Evolutionary conservation across 352 stramenopile genomes (phyloP).

Genomic region (Phytophthora sp.): DNA sequence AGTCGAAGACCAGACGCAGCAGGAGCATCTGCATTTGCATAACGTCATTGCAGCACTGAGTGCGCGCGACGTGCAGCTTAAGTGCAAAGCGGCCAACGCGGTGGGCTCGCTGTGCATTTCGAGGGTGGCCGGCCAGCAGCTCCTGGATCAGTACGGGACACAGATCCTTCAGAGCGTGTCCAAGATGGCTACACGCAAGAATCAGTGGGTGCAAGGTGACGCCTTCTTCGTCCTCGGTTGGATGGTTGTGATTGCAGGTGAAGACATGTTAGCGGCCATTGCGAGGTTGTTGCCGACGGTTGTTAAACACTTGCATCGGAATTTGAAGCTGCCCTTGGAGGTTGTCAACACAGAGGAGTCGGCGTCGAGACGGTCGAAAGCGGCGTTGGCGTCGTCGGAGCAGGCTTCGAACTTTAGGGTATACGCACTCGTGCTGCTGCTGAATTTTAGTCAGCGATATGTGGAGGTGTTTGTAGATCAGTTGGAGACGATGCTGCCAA

Average conservation of each 20-base stretch:
- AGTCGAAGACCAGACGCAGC: neutral
- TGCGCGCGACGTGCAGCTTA: conserved; percentile 72
- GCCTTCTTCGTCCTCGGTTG: conserved; percentile 79
- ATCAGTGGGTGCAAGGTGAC: conserved; percentile 79
- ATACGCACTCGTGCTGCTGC: conserved; percentile 74
- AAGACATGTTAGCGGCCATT: conserved; percentile 45
- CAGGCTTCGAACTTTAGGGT: conserved; percentile 71
- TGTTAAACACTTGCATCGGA: conserved; percentile 51
- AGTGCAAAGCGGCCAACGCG: conserved; percentile 81
- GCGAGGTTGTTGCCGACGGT: conserved; percentile 52
- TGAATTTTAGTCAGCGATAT: conserved; percentile 77
- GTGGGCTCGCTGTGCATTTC: conserved; percentile 79
- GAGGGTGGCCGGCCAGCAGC: conserved; percentile 65
- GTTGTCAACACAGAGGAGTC: neutral
- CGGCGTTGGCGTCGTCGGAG: conserved; percentile 43
- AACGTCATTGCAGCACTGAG: conserved; percentile 55
- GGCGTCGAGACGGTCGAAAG: conserved; percentile 12
- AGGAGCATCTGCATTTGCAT: conserved; percentile 35
- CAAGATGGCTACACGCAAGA: conserved; percentile 71
- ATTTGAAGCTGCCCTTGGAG: conserved; percentile 33
- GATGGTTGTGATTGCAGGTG: conserved; percentile 74
- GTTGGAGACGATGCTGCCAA: conserved; percentile 36
- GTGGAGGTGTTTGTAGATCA: conserved; percentile 38
- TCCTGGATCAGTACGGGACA: conserved; percentile 55
- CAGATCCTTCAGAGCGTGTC: conserved; percentile 44